phyloP scores from a whole-genome alignment of 1,284 basidiomycete species.

The Tylopilus orsonianus region DNA sequence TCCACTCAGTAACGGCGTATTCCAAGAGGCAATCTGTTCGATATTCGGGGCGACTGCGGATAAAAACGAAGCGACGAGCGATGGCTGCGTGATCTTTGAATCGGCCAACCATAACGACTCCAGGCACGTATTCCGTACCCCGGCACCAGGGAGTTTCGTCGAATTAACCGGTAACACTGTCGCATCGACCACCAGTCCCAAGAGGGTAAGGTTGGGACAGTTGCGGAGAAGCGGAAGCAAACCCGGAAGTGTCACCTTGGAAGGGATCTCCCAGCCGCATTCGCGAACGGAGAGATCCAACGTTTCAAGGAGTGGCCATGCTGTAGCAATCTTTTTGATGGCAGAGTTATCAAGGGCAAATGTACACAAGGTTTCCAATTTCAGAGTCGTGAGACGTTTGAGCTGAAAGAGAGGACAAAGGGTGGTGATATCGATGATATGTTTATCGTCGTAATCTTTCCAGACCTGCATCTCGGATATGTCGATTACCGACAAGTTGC shows the following conservation, averaged over 20 bases:
- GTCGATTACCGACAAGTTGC: slow-evolving; percentile 26
- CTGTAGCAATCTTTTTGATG: slow-evolving; percentile 25
- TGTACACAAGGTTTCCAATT: slow-evolving; percentile 30
- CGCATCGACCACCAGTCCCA: slow-evolving; percentile 31
- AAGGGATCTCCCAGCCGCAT: slow-evolving; percentile 32
- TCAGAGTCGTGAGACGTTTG: slow-evolving; percentile 21
- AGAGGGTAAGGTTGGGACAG: slow-evolving; percentile 24
- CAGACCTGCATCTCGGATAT: slow-evolving; percentile 34
- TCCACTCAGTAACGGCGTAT: slow-evolving; percentile 28
- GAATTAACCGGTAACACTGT: slow-evolving; percentile 18
- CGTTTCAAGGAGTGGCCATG: slow-evolving; percentile 30
- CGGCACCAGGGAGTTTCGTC: slow-evolving; percentile 17
- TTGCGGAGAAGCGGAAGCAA: slow-evolving; percentile 21
- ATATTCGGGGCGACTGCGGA: slow-evolving; percentile 31
- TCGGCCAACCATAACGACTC: slow-evolving; percentile 31
- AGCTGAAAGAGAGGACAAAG: slow-evolving; percentile 28
- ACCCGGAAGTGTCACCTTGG: slow-evolving; percentile 29
- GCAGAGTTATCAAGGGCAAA: slow-evolving; percentile 25
- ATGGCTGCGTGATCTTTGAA: slow-evolving; percentile 26
- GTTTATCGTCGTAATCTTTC: slow-evolving; percentile 31
- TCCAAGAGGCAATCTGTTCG: slow-evolving; percentile 30
- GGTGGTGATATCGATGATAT: slow-evolving; percentile 26
- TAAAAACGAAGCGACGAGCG: slow-evolving; percentile 28
- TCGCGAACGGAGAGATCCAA: slow-evolving; percentile 29
- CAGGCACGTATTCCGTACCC: slow-evolving; percentile 27